Percentiles rank a stretch among this genome's conserved stretches.
phyloP scores from a whole-genome alignment of 2,329 filamentous ascomycete species.

The Aspergillus nomiae region DNA sequence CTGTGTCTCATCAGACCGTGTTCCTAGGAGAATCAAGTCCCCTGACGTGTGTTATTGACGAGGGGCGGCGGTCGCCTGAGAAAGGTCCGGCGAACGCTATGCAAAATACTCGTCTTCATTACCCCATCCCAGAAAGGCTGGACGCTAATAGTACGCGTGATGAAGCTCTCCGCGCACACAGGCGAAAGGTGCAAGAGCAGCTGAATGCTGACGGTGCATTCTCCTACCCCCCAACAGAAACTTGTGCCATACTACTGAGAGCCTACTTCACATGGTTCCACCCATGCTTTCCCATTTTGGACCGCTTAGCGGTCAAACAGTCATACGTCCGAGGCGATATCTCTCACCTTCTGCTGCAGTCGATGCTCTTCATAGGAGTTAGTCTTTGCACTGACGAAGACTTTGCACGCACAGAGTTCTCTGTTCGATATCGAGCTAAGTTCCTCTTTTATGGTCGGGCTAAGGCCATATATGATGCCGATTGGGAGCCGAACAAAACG shows the following conservation, averaged over 20 bases:
- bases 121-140: conserved; percentile 33
- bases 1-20: conserved; percentile 30
- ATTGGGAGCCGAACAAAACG: conserved; percentile 55
- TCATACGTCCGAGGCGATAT: conserved; percentile 45
- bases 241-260: conserved; percentile 48
- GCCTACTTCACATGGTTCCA: conserved; percentile 62
- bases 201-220: conserved; percentile 47
- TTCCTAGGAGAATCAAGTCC: conserved; percentile 54
- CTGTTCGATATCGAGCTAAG: conserved; percentile 54
- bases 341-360: conserved; percentile 54
- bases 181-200: conserved; percentile 37
- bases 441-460: conserved; percentile 54
- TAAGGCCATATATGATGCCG: conserved; percentile 56
- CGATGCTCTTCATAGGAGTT: conserved; percentile 58
- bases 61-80: conserved; percentile 32
- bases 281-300: conserved; percentile 58
- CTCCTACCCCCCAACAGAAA: conserved; percentile 47
- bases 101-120: conserved; percentile 41
- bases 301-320: conserved; percentile 47
- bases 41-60: conserved; percentile 52
- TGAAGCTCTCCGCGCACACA: conserved; percentile 24
- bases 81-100: conserved; percentile 33
- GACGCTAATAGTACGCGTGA: conserved; percentile 19
- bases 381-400: conserved; percentile 55
- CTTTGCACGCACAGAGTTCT: conserved; percentile 50